A percentile compares a stretch with the other conserved stretches of the same genome.
phyloP scores from a whole-genome alignment of 768 basidiomycete species.

The Tremella yokohamensis region DNA sequence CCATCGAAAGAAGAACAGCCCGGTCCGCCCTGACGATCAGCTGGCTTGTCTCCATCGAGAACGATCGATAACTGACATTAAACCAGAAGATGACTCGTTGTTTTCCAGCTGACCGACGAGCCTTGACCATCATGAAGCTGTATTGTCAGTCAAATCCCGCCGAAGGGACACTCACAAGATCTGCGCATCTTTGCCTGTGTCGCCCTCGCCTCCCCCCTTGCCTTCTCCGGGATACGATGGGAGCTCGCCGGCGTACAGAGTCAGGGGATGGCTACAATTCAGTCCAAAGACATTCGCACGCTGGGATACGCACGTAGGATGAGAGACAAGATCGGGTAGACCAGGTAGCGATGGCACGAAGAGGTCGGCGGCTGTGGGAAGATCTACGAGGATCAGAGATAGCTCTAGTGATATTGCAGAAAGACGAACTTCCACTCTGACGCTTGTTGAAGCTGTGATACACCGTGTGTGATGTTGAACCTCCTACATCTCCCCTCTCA shows the following conservation, averaged over 20 bases:
- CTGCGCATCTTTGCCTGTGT: constrained; percentile 45
- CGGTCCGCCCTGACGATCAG: constrained; percentile 85
- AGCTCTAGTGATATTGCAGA: no score
- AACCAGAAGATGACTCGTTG: constrained; percentile 94
- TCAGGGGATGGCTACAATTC: constrained; percentile 47
- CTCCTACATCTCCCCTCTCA: no score
- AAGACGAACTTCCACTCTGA: no score
- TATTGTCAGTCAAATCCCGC: neutral
- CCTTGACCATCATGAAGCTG: constrained; percentile 80
- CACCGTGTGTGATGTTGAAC: no score
- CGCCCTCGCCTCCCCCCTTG: constrained; percentile 45
- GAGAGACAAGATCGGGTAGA: constrained; percentile 42
- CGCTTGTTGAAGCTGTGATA: no score
- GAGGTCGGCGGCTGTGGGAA: constrained; percentile 47
- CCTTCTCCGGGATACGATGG: constrained; percentile 49
- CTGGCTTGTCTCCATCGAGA: no score
- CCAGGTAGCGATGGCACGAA: constrained; percentile 51
- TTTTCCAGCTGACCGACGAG: constrained; percentile 79
- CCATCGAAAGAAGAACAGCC: constrained; percentile 98
- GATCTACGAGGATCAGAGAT: constrained; percentile 8
- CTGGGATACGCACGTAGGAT: constrained; percentile 44
- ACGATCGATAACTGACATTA: constrained; percentile 66
- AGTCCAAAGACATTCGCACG: constrained; percentile 3
- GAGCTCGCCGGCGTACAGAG: constrained; percentile 47
- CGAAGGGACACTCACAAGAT: constrained; percentile 44